phyloP scores from a whole-genome alignment of 768 basidiomycete species.

The Pulveroboletus frians region DNA sequence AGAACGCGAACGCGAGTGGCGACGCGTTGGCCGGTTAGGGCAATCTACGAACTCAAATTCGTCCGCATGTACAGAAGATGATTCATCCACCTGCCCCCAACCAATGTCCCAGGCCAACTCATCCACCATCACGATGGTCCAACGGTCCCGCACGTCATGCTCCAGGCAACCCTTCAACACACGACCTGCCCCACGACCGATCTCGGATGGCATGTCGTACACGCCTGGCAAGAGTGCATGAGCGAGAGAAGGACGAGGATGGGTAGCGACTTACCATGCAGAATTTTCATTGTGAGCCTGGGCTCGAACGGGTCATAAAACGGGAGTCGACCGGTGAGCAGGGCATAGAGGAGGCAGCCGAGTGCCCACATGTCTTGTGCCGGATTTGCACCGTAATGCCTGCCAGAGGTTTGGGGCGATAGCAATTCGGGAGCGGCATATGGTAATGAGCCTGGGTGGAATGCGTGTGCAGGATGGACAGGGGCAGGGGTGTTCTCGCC shows the following conservation, averaged over 20 bases:
- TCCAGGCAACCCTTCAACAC: conserved; percentile 63
- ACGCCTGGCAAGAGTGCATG: conserved; percentile 41
- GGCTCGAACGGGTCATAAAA: conserved; percentile 91
- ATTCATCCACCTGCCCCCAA: conserved; percentile 49
- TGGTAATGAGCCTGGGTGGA: conserved; percentile 81
- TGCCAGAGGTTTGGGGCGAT: conserved; percentile 47
- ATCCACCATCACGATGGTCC: conserved; percentile 79
- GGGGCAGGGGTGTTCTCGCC: conserved; percentile 27
- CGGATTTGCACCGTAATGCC: conserved; percentile 38
- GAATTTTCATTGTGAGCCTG: conserved; percentile 84
- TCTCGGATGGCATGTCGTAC: conserved; percentile 51
- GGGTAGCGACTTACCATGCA: conserved; percentile 56
- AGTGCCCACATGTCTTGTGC: conserved; percentile 96
- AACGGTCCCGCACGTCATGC: conserved; percentile 53
- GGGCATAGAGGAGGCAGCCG: conserved; percentile 81
- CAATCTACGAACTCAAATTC: conserved; percentile 27
- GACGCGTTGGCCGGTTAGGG: conserved; percentile 15
- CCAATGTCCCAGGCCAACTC: conserved; percentile 79
- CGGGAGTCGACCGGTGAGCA: conserved; percentile 81
- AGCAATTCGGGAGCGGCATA: conserved; percentile 90
- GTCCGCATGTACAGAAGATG: conserved; percentile 24
- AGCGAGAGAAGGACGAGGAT: not conserved
- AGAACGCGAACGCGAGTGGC: conserved; percentile 28
- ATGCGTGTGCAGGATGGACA: conserved; percentile 34
- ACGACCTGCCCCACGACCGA: conserved; percentile 50